These are phyloP conservation scores for Dactylellina parvicollis DNA, from an alignment of 2,329 filamentous ascomycete species.

Conservation along the genomic window DNA sequence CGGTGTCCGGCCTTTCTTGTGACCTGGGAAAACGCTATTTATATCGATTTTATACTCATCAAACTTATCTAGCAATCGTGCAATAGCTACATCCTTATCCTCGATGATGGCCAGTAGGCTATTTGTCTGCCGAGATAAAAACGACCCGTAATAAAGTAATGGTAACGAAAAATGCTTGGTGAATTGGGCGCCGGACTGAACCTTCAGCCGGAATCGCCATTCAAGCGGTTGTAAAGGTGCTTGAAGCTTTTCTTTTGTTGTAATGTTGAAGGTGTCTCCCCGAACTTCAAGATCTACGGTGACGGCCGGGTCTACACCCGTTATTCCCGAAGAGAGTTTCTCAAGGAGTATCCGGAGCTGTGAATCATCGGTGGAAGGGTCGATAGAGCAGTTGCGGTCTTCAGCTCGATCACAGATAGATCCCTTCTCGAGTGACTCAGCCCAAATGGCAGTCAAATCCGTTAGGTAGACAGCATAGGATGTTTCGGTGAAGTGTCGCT, in stretches of 20 bases:
- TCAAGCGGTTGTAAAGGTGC: conserved; percentile 70
- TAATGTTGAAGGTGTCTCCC: conserved; percentile 61
- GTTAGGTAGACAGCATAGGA: conserved; percentile 75
- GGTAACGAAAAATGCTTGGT: conserved; percentile 65
- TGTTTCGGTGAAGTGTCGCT: conserved; percentile 66
- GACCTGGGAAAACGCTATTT: conserved; percentile 66
- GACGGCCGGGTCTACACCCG: conserved; percentile 60
- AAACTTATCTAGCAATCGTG: conserved; percentile 67
- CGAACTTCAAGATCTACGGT: conserved; percentile 61
- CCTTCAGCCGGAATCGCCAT: conserved; percentile 72
- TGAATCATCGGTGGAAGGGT: conserved; percentile 74
- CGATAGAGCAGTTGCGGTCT: conserved; percentile 74
- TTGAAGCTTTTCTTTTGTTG: conserved; percentile 71
- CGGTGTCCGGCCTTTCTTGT: conserved; percentile 61
- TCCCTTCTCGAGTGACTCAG: conserved; percentile 71
- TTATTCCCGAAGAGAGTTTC: conserved; percentile 68
- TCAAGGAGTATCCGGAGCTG: conserved; percentile 75
- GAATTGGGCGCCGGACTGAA: conserved; percentile 60
- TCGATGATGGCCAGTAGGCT: conserved; percentile 63
- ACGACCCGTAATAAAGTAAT: conserved; percentile 64
- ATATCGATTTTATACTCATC: conserved; percentile 67
- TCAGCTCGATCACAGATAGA: conserved; percentile 72
- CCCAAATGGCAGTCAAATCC: conserved; percentile 79
- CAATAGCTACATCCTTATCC: conserved; percentile 68
- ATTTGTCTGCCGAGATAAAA: conserved; percentile 63